Evolutionary conservation across 2,329 filamentous ascomycete genomes (phyloP).

Genomic region (Rutstroemia sp.): DNA sequence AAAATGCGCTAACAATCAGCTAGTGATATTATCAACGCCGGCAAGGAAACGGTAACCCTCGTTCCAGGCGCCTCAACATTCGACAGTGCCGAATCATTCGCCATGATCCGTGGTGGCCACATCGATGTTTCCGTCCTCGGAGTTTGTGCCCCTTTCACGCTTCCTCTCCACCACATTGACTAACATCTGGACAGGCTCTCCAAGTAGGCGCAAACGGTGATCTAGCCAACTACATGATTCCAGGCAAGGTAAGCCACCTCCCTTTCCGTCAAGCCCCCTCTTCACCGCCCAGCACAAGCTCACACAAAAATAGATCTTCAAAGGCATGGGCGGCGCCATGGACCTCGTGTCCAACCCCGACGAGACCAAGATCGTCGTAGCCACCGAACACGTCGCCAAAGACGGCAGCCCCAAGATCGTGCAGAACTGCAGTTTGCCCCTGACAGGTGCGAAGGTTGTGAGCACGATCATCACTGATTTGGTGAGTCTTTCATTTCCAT

Average conservation of each 20-base stretch:
- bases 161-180: neutral
- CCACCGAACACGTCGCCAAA: constrained; percentile 62
- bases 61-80: constrained; percentile 69
- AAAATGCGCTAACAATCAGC: neutral
- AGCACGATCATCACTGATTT: constrained; percentile 69
- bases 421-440: constrained; percentile 53
- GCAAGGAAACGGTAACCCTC: constrained; percentile 79
- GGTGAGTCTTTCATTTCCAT: constrained; percentile 36
- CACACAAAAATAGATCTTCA: constrained; percentile 40
- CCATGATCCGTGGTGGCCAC: constrained; percentile 79
- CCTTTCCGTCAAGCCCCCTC: neutral
- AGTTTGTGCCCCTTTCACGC: neutral
- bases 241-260: constrained; percentile 57
- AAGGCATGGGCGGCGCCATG: constrained; percentile 79
- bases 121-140: constrained; percentile 78
- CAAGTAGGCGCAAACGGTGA: constrained; percentile 74
- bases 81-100: constrained; percentile 73
- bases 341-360: constrained; percentile 64
- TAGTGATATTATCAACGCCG: constrained; percentile 70
- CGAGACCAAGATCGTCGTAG: constrained; percentile 63
- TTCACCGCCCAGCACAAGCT: neutral
- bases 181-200: constrained; percentile 20
- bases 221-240: constrained; percentile 83
- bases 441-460: constrained; percentile 58
- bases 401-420: constrained; percentile 61